Conservation (phyloP, 139 green algal genomes). For the Chlamydomonas schloesseri region DNA sequence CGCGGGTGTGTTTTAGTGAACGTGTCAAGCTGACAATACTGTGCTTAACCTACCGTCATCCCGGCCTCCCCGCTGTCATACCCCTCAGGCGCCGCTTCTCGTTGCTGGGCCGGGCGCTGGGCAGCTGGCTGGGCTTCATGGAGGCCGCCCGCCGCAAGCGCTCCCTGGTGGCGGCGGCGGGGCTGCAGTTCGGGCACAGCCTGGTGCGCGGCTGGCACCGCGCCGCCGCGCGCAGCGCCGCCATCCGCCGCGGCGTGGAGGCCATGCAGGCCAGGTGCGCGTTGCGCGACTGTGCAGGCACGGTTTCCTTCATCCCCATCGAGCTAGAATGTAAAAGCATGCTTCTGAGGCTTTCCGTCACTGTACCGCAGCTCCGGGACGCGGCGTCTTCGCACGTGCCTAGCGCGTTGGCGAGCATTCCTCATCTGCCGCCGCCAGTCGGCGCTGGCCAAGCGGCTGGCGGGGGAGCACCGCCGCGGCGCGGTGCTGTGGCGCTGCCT, state of each 20-base stretch:
- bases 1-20: no score
- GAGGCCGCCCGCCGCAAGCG: neutral
- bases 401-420: constrained; percentile 14
- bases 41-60: no score
- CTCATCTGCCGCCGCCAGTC: constrained; percentile 18
- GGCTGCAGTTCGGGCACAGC: constrained; percentile 29
- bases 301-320: no score
- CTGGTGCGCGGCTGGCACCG: constrained; percentile 26
- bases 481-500: constrained; percentile 41
- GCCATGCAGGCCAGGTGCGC: constrained; percentile 26
- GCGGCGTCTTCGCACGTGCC: neutral
- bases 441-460: constrained; percentile 5
- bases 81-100: constrained; percentile 17
- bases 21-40: no score
- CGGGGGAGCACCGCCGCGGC: constrained; percentile 20
- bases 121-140: constrained; percentile 1
- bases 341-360: no score
- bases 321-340: no score
- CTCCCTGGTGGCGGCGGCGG: neutral
- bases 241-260: neutral
- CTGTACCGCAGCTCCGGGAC: neutral
- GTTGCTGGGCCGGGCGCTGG: neutral
- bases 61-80: no score
- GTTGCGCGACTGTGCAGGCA: no score
- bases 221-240: neutral